These are phyloP conservation scores for Marasmius sp. DNA, from an alignment of 1,284 basidiomycete species.

Conservation along the genomic window DNA sequence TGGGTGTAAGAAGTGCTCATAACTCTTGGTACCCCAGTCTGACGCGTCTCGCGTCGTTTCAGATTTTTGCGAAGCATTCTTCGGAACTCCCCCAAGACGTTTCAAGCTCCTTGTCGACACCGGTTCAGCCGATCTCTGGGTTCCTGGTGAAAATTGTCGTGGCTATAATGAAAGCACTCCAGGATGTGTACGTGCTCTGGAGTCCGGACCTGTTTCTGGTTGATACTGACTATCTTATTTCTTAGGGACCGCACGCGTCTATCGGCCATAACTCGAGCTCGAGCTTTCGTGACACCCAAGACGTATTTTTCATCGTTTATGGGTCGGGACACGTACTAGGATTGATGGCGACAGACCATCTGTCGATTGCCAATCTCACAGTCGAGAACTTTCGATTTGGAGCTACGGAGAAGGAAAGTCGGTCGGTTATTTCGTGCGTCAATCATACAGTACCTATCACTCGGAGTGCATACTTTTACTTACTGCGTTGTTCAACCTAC, in stretches of 20 bases:
- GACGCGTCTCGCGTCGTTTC: no score
- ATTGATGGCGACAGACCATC: slow-evolving; percentile 57
- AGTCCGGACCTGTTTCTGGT: background rate
- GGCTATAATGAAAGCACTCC: slow-evolving; percentile 25
- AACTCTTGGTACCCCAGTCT: background rate
- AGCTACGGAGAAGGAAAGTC: slow-evolving; percentile 56
- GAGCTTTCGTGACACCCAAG: slow-evolving; percentile 52
- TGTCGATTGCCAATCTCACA: slow-evolving; percentile 62
- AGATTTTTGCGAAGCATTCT: slow-evolving; percentile 54
- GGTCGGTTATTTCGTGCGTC: slow-evolving; percentile 47
- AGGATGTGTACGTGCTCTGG: slow-evolving; percentile 28
- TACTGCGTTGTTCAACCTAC: slow-evolving; percentile 37
- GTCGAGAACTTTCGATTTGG: slow-evolving; percentile 67
- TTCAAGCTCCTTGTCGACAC: slow-evolving; percentile 72
- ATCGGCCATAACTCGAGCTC: slow-evolving; percentile 61
- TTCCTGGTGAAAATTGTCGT: slow-evolving; percentile 44
- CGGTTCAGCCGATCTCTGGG: slow-evolving; percentile 73
- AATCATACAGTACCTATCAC: background rate
- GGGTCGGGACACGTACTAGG: slow-evolving; percentile 72
- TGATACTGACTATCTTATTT: background rate
- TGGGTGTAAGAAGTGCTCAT: slow-evolving; percentile 12
- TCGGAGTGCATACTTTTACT: background rate
- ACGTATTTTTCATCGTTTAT: slow-evolving; percentile 66
- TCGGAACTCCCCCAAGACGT: slow-evolving; percentile 57
- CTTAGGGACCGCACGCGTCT: slow-evolving; percentile 53